Conservation (phyloP, 768 basidiomycete species). For the Hemileccinum rubropunctum region DNA sequence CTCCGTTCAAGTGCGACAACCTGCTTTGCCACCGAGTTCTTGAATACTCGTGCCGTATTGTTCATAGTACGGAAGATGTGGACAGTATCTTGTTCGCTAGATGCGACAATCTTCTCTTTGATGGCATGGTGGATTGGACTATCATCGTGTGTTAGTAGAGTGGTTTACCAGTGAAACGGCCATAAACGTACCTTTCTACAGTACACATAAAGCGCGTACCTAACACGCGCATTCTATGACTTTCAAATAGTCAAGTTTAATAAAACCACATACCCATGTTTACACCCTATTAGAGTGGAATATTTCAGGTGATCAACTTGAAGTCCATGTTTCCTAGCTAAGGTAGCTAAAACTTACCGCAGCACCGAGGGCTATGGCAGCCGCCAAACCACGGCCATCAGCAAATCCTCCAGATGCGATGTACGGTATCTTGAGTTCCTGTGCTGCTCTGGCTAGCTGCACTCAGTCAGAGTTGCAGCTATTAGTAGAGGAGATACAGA, state of each 20-base stretch:
- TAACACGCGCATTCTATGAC: slow-evolving; percentile 8
- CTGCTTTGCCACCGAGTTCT: slow-evolving; percentile 78
- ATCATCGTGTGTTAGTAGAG: neutral
- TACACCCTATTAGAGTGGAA: slow-evolving; percentile 51
- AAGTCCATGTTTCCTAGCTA: neutral
- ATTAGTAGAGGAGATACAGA: neutral
- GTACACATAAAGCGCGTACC: slow-evolving; percentile 92
- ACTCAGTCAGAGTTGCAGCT: neutral
- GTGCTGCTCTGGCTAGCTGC: slow-evolving; percentile 82
- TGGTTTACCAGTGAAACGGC: neutral
- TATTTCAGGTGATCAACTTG: neutral
- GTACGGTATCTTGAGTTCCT: slow-evolving; percentile 81
- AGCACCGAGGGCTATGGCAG: slow-evolving; percentile 79
- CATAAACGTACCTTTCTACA: slow-evolving; percentile 58
- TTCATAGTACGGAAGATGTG: slow-evolving; percentile 89
- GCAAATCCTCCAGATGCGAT: slow-evolving; percentile 92
- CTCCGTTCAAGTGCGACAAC: slow-evolving; percentile 82
- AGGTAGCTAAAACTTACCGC: slow-evolving; percentile 45
- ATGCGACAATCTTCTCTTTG: slow-evolving; percentile 84
- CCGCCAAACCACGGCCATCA: slow-evolving; percentile 79
- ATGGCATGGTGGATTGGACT: slow-evolving; percentile 87
- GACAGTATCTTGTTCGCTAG: slow-evolving; percentile 78
- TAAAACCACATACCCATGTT: slow-evolving; percentile 61
- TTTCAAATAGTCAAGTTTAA: neutral
- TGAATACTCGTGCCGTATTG: slow-evolving; percentile 84